Conservation (phyloP, 768 basidiomycete species). For the Suillus spraguei region DNA sequence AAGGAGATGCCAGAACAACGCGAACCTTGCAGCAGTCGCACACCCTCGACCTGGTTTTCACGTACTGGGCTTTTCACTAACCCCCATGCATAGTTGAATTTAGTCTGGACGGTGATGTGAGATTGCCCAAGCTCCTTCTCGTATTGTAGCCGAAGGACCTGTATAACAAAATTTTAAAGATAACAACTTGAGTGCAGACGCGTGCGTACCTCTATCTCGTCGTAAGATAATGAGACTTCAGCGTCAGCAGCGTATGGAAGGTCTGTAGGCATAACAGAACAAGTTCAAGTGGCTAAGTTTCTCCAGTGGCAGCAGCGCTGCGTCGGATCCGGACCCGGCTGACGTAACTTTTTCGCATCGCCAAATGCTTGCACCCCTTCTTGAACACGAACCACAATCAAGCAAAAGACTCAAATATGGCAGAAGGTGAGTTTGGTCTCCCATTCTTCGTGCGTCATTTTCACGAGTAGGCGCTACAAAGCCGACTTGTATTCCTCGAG, state of each 20-base stretch:
- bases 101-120: slow-evolving; percentile 91
- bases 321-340: slow-evolving; percentile 22
- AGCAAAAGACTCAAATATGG: slow-evolving; percentile 37
- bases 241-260: slow-evolving; percentile 97
- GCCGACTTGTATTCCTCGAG: slow-evolving; percentile 32
- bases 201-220: slow-evolving; percentile 80
- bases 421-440: slow-evolving; percentile 54
- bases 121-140: slow-evolving; percentile 82
- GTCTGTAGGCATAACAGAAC: slow-evolving; percentile 65
- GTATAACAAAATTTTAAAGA: slow-evolving; percentile 8
- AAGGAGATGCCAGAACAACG: slow-evolving; percentile 15
- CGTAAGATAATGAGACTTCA: slow-evolving; percentile 82
- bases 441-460: slow-evolving; percentile 22
- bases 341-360: slow-evolving; percentile 26
- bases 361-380: not conserved
- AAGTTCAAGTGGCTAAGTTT: slow-evolving; percentile 1
- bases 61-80: slow-evolving; percentile 87
- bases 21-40: slow-evolving; percentile 85
- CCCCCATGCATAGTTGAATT: slow-evolving; percentile 98
- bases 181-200: not conserved
- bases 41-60: slow-evolving; percentile 91
- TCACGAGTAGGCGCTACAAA: slow-evolving; percentile 29
- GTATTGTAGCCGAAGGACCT: slow-evolving; percentile 89
- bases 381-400: slow-evolving; percentile 29
- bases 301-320: not conserved